phyloP scores from a whole-genome alignment of 495 filamentous ascomycete genomes.

The Saxophila tyrrhenica region DNA sequence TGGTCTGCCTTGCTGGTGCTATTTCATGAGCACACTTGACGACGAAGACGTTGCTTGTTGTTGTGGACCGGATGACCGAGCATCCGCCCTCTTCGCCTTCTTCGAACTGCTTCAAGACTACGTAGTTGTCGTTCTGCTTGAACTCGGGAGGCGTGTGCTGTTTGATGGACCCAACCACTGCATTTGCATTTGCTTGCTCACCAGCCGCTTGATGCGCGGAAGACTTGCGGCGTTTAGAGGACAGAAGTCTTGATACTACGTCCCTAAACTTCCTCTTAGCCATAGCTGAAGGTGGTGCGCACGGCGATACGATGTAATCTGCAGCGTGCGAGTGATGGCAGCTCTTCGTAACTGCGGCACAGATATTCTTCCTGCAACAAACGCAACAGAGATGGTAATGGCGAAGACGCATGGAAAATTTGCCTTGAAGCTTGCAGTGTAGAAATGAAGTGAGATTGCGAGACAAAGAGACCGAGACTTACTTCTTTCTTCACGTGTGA shows the following conservation, averaged over 20 bases:
- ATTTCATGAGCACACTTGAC: neutral
- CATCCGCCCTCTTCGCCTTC: neutral
- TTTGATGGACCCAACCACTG: neutral
- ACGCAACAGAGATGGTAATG: too few relatives aligned
- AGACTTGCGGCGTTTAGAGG: too few relatives aligned
- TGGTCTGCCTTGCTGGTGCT: neutral
- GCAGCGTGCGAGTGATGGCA: too few relatives aligned
- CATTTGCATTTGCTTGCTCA: neutral
- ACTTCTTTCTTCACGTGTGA: neutral
- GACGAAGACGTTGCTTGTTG: neutral
- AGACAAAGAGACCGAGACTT: neutral
- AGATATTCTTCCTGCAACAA: too few relatives aligned
- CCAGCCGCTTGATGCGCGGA: neutral
- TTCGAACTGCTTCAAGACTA: neutral
- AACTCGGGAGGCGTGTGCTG: neutral
- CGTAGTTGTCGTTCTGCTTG: neutral
- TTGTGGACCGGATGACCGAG: neutral
- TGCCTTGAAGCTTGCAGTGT: neutral
- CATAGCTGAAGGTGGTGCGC: too few relatives aligned
- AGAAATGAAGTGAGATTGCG: neutral
- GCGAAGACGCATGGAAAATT: too few relatives aligned
- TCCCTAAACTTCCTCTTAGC: neutral
- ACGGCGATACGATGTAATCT: too few relatives aligned
- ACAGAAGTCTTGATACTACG: too few relatives aligned
- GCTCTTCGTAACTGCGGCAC: too few relatives aligned